phyloP scores from a whole-genome alignment of 192 early-diverging fungal species.

The Chytriomyces hyalinus region DNA sequence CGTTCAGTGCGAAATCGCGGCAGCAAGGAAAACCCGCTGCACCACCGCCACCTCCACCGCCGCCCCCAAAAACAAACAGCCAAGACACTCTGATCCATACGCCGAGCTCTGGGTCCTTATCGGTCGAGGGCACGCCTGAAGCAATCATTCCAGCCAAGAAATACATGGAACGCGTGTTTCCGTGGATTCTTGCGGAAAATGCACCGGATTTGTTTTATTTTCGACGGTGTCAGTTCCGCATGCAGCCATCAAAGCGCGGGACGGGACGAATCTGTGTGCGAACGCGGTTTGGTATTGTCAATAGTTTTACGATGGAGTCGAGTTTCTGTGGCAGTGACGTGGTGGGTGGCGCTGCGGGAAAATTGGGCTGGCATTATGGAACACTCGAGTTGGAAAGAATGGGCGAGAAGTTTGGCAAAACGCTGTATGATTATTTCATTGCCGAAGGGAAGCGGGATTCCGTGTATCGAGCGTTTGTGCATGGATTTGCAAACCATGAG shows the following conservation, averaged over 20 bases:
- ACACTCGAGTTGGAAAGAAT: slow-evolving; percentile 39
- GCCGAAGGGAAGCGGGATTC: slow-evolving; percentile 20
- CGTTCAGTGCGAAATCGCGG: background rate
- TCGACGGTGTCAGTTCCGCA: slow-evolving; percentile 44
- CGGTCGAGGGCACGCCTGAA: background rate
- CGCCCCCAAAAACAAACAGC: background rate
- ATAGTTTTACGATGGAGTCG: slow-evolving; percentile 53
- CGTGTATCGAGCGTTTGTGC: slow-evolving; percentile 15
- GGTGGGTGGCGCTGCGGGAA: background rate
- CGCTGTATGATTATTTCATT: slow-evolving; percentile 37
- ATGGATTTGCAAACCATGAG: slow-evolving; percentile 16
- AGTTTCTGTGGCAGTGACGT: slow-evolving; percentile 45
- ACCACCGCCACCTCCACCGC: background rate
- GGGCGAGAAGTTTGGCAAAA: slow-evolving; percentile 39
- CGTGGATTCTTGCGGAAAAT: slow-evolving; percentile 36
- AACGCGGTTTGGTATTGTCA: slow-evolving; percentile 34
- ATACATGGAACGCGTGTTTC: slow-evolving; percentile 46
- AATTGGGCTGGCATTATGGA: slow-evolving; percentile 36
- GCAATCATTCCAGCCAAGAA: background rate
- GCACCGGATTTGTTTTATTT: slow-evolving; percentile 41
- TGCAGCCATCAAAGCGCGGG: slow-evolving; percentile 45
- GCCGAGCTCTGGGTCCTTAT: background rate
- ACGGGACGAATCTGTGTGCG: slow-evolving; percentile 44
- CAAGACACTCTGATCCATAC: background rate
- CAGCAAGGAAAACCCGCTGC: background rate